These are phyloP conservation scores for Aspergillus cejpii DNA, from an alignment of 2,329 filamentous ascomycete genomes.

Conservation along the genomic window DNA sequence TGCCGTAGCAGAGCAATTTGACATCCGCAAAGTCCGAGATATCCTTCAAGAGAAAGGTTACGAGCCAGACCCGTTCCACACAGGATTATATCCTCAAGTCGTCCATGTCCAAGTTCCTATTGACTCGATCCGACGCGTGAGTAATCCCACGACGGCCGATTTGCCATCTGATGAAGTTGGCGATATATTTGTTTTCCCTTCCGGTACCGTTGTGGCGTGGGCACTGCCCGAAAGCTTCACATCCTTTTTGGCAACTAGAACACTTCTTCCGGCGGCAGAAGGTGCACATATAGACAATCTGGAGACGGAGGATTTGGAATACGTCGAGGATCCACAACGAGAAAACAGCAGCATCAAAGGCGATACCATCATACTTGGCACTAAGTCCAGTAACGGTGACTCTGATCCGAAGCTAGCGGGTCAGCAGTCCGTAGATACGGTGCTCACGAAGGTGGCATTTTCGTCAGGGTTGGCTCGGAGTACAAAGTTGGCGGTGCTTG, in stretches of 20 bases:
- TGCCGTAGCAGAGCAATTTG: conserved; percentile 61
- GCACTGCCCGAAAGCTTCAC: conserved; percentile 71
- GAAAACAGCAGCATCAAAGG: conserved; percentile 74
- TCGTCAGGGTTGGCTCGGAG: conserved; percentile 87
- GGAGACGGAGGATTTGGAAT: conserved; percentile 87
- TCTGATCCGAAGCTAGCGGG: conserved; percentile 19
- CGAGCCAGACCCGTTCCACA: conserved; percentile 56
- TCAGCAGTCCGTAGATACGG: conserved; percentile 49
- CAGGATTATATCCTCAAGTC: conserved; percentile 59
- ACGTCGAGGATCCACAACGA: conserved; percentile 64
- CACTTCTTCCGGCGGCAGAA: conserved; percentile 68
- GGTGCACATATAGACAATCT: conserved; percentile 63
- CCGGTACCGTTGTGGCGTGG: conserved; percentile 90
- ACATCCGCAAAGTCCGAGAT: conserved; percentile 52
- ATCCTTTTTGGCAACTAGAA: conserved; percentile 60
- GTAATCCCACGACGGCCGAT: conserved; percentile 36
- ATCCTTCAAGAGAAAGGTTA: conserved; percentile 55
- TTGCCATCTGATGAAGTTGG: conserved; percentile 50
- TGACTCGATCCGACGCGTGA: conserved; percentile 41
- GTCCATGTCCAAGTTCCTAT: conserved; percentile 52
- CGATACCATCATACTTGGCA: conserved; percentile 84
- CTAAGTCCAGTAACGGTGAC: conserved; percentile 44
- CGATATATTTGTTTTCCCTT: conserved; percentile 93
- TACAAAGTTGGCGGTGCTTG: conserved; percentile 88
- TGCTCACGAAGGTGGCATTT: conserved; percentile 91